phyloP scores from a whole-genome alignment of 2,329 filamentous ascomycete species.

The Dactylonectria estremocensis region DNA sequence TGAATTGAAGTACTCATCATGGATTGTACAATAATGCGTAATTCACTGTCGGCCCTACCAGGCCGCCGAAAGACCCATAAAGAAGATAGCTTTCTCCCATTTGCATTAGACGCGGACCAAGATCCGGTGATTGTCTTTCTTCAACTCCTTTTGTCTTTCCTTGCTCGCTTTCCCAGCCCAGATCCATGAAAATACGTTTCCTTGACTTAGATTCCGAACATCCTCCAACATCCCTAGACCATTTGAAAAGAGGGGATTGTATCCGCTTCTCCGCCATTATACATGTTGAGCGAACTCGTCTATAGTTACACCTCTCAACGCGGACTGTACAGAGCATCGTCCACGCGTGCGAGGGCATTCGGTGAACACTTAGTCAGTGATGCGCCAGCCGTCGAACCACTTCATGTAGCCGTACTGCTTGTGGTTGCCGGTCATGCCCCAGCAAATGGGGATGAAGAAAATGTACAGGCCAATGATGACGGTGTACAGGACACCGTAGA shows the following conservation, averaged over 20 bases:
- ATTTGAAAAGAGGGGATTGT: slow-evolving; percentile 29
- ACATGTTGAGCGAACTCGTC: slow-evolving; percentile 29
- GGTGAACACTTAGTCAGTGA: slow-evolving; percentile 70
- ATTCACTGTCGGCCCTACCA: slow-evolving; percentile 44
- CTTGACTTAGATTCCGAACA: slow-evolving; percentile 40
- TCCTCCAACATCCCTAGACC: slow-evolving; percentile 39
- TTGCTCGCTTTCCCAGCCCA: slow-evolving; percentile 42
- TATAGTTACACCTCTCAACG: slow-evolving; percentile 34
- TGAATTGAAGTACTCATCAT: slow-evolving; percentile 44
- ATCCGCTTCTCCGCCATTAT: slow-evolving; percentile 28
- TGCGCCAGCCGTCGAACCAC: slow-evolving; percentile 92
- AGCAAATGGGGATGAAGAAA: slow-evolving; percentile 93
- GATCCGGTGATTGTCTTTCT: slow-evolving; percentile 40
- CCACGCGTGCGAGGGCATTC: slow-evolving; percentile 22
- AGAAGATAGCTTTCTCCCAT: slow-evolving; percentile 43
- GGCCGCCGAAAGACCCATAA: slow-evolving; percentile 36
- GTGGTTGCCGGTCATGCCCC: slow-evolving; percentile 92
- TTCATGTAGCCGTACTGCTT: slow-evolving; percentile 91
- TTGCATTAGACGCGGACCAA: slow-evolving; percentile 51
- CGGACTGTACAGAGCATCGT: slow-evolving; percentile 22
- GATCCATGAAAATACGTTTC: slow-evolving; percentile 32
- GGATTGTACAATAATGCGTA: slow-evolving; percentile 54
- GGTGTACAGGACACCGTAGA: slow-evolving; percentile 84
- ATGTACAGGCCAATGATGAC: slow-evolving; percentile 86
- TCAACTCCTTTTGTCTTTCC: slow-evolving; percentile 42